These are phyloP conservation scores for Eucalyptus leucophloia DNA, from an alignment of 345 rosid genomes.

Conservation along the genomic window DNA sequence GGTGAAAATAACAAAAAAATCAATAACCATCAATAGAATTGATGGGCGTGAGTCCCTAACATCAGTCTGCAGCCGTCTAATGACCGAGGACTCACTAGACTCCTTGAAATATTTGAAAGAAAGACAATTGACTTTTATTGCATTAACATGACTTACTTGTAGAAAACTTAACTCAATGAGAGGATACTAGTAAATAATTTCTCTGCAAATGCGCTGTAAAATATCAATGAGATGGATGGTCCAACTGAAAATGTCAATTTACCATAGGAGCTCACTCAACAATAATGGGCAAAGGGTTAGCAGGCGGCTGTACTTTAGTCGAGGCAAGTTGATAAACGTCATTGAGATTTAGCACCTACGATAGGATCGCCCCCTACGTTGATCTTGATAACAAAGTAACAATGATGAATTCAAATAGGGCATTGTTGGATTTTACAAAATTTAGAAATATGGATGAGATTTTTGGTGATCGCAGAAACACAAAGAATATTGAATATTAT, in stretches of 20 bases:
- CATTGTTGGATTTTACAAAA: background rate
- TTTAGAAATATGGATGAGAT: background rate
- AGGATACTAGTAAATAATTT: no score
- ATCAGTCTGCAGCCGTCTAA: background rate
- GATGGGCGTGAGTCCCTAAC: background rate
- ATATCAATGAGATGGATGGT: background rate
- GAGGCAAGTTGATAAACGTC: background rate
- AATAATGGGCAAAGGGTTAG: background rate
- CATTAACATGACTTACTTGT: background rate
- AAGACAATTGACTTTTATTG: background rate
- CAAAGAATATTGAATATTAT: background rate
- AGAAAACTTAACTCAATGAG: no score
- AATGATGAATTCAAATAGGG: background rate
- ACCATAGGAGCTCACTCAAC: background rate
- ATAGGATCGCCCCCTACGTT: background rate
- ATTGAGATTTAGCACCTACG: background rate
- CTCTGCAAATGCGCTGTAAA: background rate
- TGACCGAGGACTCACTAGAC: background rate
- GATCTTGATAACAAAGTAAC: background rate
- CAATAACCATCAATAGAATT: background rate
- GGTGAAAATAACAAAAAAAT: background rate
- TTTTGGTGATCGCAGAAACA: background rate
- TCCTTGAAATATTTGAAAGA: background rate
- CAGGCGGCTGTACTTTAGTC: background rate
- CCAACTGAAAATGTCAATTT: background rate